phyloP scores from a whole-genome alignment of 345 rosid species.

The Salix arbutifolia region DNA sequence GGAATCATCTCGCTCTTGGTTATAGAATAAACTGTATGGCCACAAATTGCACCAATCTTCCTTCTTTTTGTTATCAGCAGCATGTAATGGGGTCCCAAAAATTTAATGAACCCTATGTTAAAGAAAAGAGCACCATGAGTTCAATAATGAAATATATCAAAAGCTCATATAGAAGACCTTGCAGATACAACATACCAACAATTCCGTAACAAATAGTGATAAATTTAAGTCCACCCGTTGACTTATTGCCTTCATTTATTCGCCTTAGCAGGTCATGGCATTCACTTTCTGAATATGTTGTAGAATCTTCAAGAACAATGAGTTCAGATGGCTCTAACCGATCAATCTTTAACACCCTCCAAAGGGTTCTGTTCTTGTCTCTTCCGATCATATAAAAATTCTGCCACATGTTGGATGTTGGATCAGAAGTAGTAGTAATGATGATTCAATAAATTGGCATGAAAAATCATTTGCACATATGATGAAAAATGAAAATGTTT shows the following conservation, averaged over 20 bases:
- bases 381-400: slow-evolving; percentile 83
- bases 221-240: slow-evolving; percentile 80
- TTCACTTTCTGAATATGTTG: slow-evolving; percentile 61
- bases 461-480: neutral
- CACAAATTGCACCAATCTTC: slow-evolving; percentile 83
- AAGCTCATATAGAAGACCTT: neutral
- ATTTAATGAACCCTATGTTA: slow-evolving; percentile 71
- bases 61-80: slow-evolving; percentile 77
- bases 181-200: slow-evolving; percentile 52
- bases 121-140: slow-evolving; percentile 14
- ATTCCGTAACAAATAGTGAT: slow-evolving; percentile 80
- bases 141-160: neutral
- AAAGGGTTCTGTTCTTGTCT: slow-evolving; percentile 57
- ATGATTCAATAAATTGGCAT: neutral
- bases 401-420: slow-evolving; percentile 33
- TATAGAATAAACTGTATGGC: slow-evolving; percentile 66
- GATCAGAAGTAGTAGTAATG: neutral
- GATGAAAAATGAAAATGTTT: neutral
- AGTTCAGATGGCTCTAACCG: slow-evolving; percentile 68
- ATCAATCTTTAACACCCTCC: slow-evolving; percentile 81
- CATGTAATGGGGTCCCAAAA: slow-evolving; percentile 95
- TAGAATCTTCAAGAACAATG: slow-evolving; percentile 58
- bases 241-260: slow-evolving; percentile 75
- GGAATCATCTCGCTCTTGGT: slow-evolving; percentile 66
- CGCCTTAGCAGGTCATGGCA: slow-evolving; percentile 59